A percentile compares a stretch with the other conserved stretches of the same genome.
Evolutionary conservation across 2,329 filamentous ascomycete species (phyloP).

Genomic region (Akanthomyces lecanii): DNA sequence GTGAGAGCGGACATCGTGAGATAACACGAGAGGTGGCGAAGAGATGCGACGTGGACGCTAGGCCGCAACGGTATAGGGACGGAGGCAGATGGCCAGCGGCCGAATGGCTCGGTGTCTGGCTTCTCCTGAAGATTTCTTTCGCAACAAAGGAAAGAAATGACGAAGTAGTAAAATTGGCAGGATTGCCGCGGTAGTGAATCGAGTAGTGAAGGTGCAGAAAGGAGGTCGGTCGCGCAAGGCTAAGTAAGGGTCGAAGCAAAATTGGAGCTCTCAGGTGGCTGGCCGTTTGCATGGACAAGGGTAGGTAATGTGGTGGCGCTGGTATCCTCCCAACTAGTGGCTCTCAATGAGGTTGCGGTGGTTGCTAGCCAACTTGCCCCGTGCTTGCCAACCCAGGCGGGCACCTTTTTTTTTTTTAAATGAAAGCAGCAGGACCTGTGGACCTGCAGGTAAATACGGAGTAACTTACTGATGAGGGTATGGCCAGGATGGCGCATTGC

Average conservation of each 20-base stretch:
- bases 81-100: neutral
- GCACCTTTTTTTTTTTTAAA: neutral
- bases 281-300: slow-evolving; percentile 10
- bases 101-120: neutral
- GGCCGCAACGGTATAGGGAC: neutral
- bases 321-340: slow-evolving; percentile 1
- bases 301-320: neutral
- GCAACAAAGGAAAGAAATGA: neutral
- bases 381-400: neutral
- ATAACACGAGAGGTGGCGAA: neutral
- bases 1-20: slow-evolving; percentile 4
- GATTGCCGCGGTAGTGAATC: neutral
- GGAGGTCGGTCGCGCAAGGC: slow-evolving; percentile 10
- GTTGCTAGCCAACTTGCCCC: neutral
- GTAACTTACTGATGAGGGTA: neutral
- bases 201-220: slow-evolving; percentile 8
- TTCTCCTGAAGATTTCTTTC: neutral
- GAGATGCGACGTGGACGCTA: neutral
- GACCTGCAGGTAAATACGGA: neutral
- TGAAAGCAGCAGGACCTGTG: neutral
- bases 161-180: neutral
- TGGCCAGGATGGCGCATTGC: neutral
- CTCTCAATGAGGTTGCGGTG: neutral
- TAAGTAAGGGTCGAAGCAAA: slow-evolving; percentile 16
- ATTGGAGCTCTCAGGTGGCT: slow-evolving; percentile 17